Evolutionary conservation across 495 filamentous ascomycete genomes (phyloP).

Genomic region (Penicillium crystallinum): DNA sequence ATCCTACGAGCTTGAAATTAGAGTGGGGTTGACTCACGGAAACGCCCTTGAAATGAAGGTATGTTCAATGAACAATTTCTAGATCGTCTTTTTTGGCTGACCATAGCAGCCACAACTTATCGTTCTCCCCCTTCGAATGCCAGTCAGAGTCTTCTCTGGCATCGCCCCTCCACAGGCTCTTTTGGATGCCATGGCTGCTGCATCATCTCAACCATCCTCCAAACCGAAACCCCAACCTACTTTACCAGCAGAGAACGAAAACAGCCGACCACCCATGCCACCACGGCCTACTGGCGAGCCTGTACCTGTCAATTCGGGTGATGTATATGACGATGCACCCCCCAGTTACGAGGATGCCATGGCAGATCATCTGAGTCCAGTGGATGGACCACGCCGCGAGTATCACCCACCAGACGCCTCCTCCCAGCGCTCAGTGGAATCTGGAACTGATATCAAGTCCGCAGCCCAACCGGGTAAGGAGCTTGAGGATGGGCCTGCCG

Average conservation of each 20-base stretch:
- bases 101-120: conserved; percentile 56
- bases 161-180: conserved; percentile 76
- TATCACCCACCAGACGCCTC: conserved; percentile 54
- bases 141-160: conserved; percentile 81
- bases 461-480: conserved; percentile 28
- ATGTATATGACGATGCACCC: conserved; percentile 55
- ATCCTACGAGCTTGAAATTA: conserved; percentile 75
- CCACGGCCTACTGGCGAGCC: conserved; percentile 26
- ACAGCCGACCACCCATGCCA: conserved; percentile 32
- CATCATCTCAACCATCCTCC: conserved; percentile 26
- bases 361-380: conserved; percentile 64
- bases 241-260: conserved; percentile 17
- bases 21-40: conserved; percentile 65
- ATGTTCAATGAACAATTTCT: conserved; percentile 11
- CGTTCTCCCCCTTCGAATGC: conserved; percentile 70
- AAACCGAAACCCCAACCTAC: conserved; percentile 20
- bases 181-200: conserved; percentile 58
- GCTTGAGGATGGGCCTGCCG: conserved; percentile 21
- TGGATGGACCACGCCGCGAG: conserved; percentile 58
- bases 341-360: conserved; percentile 92
- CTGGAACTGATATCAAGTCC: conserved; percentile 41
- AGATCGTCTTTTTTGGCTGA: conserved; percentile 11
- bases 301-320: conserved; percentile 23
- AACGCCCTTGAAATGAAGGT: conserved; percentile 48
- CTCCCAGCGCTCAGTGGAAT: conserved; percentile 26